These are phyloP conservation scores for Dothistroma pini DNA, from an alignment of 2,329 filamentous ascomycete genomes.

Conservation along the genomic window DNA sequence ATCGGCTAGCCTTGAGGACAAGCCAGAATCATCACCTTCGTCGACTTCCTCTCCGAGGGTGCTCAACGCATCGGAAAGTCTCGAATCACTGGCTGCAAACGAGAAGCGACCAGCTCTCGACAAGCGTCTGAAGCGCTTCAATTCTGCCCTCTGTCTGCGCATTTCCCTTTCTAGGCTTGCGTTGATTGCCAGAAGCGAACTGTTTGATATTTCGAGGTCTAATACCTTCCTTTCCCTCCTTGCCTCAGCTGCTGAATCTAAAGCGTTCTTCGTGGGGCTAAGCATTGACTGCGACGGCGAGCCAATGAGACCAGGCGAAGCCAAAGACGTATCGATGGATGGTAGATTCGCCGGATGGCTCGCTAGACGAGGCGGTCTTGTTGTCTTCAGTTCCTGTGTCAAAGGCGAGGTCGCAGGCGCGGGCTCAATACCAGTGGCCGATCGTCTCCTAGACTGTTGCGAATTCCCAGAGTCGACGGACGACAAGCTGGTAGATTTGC, in stretches of 20 bases:
- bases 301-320: conserved; percentile 12
- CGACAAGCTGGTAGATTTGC: conserved; percentile 41
- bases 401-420: conserved; percentile 20
- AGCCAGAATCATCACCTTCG: conserved; percentile 29
- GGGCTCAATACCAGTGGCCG: conserved; percentile 28
- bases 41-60: conserved; percentile 35
- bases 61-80: conserved; percentile 28
- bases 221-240: conserved; percentile 90
- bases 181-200: conserved; percentile 91
- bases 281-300: conserved; percentile 25
- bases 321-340: conserved; percentile 29
- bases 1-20: conserved; percentile 20
- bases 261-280: conserved; percentile 50
- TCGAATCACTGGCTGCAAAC: conserved; percentile 38
- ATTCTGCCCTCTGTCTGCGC: conserved; percentile 82
- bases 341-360: conserved; percentile 22
- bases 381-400: conserved; percentile 16
- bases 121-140: conserved; percentile 80
- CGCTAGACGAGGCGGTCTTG: conserved; percentile 13
- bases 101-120: conserved; percentile 76
- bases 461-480: conserved; percentile 43
- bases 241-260: conserved; percentile 80
- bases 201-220: conserved; percentile 95
- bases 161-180: conserved; percentile 86
- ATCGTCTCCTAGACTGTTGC: conserved; percentile 32